Evolutionary conservation across 1,139 yeast species (phyloP).

Genomic region (Geotrichum citri-aurantii): DNA sequence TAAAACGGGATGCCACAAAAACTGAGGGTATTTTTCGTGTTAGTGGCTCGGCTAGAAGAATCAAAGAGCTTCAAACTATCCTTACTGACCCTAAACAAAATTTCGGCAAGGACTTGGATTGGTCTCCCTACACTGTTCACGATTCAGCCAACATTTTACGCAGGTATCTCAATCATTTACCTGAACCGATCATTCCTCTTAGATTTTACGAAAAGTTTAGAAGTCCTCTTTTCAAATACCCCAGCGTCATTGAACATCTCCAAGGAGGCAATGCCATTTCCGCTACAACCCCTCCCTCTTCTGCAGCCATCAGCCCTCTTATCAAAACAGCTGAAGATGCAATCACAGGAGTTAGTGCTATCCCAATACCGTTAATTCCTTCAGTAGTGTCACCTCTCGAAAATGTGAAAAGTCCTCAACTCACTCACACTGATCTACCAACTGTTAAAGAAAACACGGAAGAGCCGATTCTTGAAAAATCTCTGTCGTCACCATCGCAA

Average conservation of each 20-base stretch:
- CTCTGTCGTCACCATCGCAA: not conserved
- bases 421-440: not conserved
- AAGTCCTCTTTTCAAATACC: constrained; percentile 60
- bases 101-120: constrained; percentile 77
- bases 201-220: constrained; percentile 73
- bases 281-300: constrained; percentile 19
- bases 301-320: constrained; percentile 14
- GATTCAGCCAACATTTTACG: constrained; percentile 91
- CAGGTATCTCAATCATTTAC: constrained; percentile 77
- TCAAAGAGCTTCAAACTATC: constrained; percentile 74
- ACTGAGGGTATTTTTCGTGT: constrained; percentile 92
- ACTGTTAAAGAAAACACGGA: not conserved
- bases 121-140: constrained; percentile 97
- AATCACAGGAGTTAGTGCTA: not conserved
- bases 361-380: constrained; percentile 12
- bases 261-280: constrained; percentile 31
- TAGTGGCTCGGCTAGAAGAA: constrained; percentile 85
- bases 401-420: not conserved
- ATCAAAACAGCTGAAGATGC: constrained; percentile 8
- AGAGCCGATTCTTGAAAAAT: not conserved
- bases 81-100: constrained; percentile 77
- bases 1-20: constrained; percentile 57
- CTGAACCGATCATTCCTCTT: constrained; percentile 87
- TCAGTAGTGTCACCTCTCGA: constrained; percentile 6
- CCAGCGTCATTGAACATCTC: constrained; percentile 57